Evolutionary conservation across 1,284 basidiomycete genomes (phyloP), one percentile per base, ranked within the genome.

Genomic region (Ganoderma resinaceum): DNA sequence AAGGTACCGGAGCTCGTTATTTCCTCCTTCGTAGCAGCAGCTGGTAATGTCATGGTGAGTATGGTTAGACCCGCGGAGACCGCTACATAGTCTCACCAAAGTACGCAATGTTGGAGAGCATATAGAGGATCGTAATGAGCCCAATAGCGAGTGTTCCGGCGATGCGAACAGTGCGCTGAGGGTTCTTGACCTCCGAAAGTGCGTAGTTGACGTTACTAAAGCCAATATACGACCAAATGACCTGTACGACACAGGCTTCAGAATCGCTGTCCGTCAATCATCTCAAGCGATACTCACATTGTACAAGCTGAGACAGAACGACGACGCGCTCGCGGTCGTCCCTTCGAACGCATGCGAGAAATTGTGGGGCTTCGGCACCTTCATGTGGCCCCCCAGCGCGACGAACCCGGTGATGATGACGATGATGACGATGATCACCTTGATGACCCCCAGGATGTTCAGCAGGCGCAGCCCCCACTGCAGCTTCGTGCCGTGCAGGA

Each of bases 101-200:
- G 76, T 91, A 92, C 2, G 89, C 87, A 18, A 91, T 74, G 71
- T 92, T 92, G 58, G 90, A 85, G 16, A 85, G 80, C 23, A 92
- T 66, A 72, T 92, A 93, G 1, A 88, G 81, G 0, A 83, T 73
- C 0, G 86, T 82, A 7, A 90, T 86, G 38, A 82, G 80, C 9
- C 81, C 70, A 79, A 91, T 84, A 0, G 88, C 90, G 16, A 91
- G 76, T 0, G 91, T 89, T 2, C 86, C 90, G 0, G 91, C 91
- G 14, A 84, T 80, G 75, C 88, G 91, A 74, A 93, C 84, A 0
- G 91, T 92, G 29, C 84, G 82, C 2, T 91, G 83, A 5, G 91
- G 91, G 73, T 92, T 82, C 40, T 82, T 84, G 31, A 91, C 83
- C 74, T 92, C 90, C n/a, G 90, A 90, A 16, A 92, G 78, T 0